phyloP scores from a whole-genome alignment of 768 basidiomycete species.

The Leccinellum rugosiceps region DNA sequence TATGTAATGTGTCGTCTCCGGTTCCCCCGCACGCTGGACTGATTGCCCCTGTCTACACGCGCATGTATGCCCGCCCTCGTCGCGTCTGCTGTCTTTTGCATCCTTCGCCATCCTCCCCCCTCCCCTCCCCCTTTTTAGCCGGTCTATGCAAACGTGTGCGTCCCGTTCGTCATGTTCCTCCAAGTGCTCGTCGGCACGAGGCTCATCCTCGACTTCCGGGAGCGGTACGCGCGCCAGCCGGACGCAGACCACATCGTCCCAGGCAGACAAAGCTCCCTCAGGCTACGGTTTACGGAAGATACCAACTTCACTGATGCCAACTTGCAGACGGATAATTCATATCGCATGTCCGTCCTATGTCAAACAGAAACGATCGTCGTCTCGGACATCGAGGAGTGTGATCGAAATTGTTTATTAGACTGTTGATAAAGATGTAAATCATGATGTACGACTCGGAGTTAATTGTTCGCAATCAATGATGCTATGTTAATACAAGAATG shows the following conservation, averaged over 20 bases:
- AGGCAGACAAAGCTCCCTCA: constrained; percentile 10
- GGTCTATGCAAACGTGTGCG: constrained; percentile 28
- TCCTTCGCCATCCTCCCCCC: too few species aligned
- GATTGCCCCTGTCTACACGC: neutral
- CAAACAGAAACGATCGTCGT: constrained; percentile 19
- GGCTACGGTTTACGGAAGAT: constrained; percentile 14
- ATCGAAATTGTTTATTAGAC: constrained; percentile 5
- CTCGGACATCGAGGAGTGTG: neutral
- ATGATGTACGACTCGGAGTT: neutral
- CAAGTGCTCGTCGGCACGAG: constrained; percentile 30
- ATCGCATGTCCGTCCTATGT: constrained; percentile 8
- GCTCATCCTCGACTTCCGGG: constrained; percentile 31
- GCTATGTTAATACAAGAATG: constrained; percentile 11
- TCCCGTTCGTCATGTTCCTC: constrained; percentile 31
- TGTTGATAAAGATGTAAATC: constrained; percentile 18
- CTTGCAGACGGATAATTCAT: neutral
- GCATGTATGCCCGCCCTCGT: too few species aligned
- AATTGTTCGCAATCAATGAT: constrained; percentile 6
- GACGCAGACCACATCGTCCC: constrained; percentile 9
- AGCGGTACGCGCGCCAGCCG: constrained; percentile 22
- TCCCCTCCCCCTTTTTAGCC: constrained; percentile 6
- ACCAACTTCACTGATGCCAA: neutral
- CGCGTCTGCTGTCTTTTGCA: neutral
- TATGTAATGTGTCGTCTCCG: neutral
- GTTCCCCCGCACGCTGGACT: neutral